These are phyloP conservation scores for Musa troglodytarum DNA, from an alignment of 176 grass and related monocot species.

Conservation along the genomic window DNA sequence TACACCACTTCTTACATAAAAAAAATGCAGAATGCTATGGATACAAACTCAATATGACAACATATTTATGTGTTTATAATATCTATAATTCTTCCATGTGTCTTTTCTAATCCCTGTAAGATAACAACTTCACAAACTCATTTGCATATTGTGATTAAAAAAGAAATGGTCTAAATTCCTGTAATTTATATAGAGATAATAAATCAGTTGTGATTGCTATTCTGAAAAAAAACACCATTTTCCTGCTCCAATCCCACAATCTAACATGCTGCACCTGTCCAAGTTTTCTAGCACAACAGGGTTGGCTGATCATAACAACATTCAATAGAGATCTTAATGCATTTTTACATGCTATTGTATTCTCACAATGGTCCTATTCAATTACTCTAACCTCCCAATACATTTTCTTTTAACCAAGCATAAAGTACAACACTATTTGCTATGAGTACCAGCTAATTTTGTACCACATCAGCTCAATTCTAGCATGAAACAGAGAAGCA, in stretches of 20 bases:
- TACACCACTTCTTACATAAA: not conserved
- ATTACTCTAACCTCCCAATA: not conserved
- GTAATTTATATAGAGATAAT: not conserved
- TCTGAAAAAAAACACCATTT: not conserved
- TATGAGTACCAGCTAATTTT: not conserved
- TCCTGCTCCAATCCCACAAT: not conserved
- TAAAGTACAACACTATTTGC: not conserved
- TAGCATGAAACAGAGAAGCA: not conserved
- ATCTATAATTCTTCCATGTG: not conserved
- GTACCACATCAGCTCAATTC: not conserved
- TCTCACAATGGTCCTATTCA: not conserved
- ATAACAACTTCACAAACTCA: not conserved
- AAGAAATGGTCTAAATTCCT: not conserved
- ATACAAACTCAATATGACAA: not conserved
- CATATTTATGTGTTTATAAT: not conserved
- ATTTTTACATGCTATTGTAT: not conserved
- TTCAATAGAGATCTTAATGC: not conserved
- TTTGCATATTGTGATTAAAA: not conserved
- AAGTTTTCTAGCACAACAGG: not conserved
- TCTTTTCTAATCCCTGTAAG: not conserved
- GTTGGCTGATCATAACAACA: not conserved
- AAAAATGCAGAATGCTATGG: not conserved
- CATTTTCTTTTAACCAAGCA: not conserved
- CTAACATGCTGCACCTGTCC: not conserved
- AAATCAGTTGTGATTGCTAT: not conserved